Base-by-base conservation (phyloP, 495 filamentous ascomycete genomes). In the Oleoguttula mirabilis region DNA sequence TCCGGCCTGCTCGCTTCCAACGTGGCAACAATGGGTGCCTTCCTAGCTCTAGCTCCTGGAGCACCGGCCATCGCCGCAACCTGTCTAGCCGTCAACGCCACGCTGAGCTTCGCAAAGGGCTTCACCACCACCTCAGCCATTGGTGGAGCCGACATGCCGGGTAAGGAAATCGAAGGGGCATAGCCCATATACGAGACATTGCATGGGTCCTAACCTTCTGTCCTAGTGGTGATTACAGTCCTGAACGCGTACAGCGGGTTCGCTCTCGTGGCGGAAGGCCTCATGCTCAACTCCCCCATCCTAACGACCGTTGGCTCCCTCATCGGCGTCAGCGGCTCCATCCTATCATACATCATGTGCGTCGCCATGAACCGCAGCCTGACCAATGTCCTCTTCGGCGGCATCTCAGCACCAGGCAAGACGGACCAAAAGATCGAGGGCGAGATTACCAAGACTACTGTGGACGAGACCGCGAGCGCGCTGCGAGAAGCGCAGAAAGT, bases 171-270 rank as follows among this genome's bases (percentile, higher is more conserved):
- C 14, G 62, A 59, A 5, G 14, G 23, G 16, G 20, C 5, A 10
- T 19, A 8, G 10, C 31, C 14, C 28, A 22, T 15, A 21, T 7
- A 28, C 25, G 7, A 15, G 39, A 43, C 19, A 44, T 46, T 42
- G 41, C 82, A n/a, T n/a, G n/a, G n/a, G n/a, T n/a, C n/a, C n/a
- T n/a, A n/a, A n/a, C n/a, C n/a, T n/a, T n/a, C n/a, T n/a, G n/a
- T n/a, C n/a, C n/a, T n/a, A 12, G 83, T 88, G 14, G 83, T 86
- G 15, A 87, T 88, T 45, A 88, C 82, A 0, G 82, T 87, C 5
- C 64, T 88, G 11, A 88, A 88, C 54, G 83, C 83, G 3, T 88
- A 87, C 52, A 84, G 80, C 32, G 83, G 83, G 7, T 88, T 88
- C 43, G 83, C 83, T 0, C 64, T 88, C 23, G 80, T 88, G 0